These are phyloP conservation scores for Globisporangium nodosum DNA, from an alignment of 352 stramenopile species.

Conservation along the genomic window DNA sequence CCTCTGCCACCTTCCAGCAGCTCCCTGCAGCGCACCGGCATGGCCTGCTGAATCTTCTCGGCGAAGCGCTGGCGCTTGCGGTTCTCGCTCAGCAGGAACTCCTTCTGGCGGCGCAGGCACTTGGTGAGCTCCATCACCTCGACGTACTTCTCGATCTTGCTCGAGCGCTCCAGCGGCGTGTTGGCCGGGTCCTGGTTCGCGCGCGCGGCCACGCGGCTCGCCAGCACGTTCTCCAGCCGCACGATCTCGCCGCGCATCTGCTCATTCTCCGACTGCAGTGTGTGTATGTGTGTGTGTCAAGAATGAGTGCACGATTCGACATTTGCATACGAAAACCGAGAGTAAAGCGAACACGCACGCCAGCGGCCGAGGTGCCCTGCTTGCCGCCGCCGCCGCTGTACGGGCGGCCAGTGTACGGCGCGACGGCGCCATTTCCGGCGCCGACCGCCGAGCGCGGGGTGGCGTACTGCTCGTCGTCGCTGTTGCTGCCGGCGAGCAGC, in stretches of 20 bases:
- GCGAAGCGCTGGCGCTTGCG: conserved; percentile 82
- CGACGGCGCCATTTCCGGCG: conserved; percentile 11
- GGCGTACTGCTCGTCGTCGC: conserved; percentile 54
- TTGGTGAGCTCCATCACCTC: conserved; percentile 87
- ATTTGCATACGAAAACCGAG: not conserved
- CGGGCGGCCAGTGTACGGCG: conserved; percentile 34
- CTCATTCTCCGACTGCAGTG: conserved; percentile 56
- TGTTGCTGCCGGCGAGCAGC: conserved; percentile 36
- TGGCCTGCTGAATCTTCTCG: conserved; percentile 83
- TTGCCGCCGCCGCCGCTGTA: conserved; percentile 32
- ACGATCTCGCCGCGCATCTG: conserved; percentile 78
- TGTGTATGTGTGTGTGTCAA: not conserved
- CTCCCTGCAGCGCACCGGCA: conserved; percentile 38
- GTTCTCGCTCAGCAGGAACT: conserved; percentile 84
- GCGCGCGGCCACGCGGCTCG: conserved; percentile 60
- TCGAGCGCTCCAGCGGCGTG: conserved; percentile 67
- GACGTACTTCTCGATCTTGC: conserved; percentile 85
- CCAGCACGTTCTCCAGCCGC: conserved; percentile 67
- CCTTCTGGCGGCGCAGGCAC: conserved; percentile 78
- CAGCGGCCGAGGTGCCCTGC: conserved; percentile 7
- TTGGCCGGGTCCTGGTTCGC: conserved; percentile 68
- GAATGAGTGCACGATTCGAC: not conserved
- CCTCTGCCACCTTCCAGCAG: not conserved
- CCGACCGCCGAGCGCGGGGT: conserved; percentile 9
- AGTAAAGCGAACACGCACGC: conserved; percentile 24